phyloP scores from a whole-genome alignment of 495 filamentous ascomycete genomes.

The Clavariopsis aquatica region DNA sequence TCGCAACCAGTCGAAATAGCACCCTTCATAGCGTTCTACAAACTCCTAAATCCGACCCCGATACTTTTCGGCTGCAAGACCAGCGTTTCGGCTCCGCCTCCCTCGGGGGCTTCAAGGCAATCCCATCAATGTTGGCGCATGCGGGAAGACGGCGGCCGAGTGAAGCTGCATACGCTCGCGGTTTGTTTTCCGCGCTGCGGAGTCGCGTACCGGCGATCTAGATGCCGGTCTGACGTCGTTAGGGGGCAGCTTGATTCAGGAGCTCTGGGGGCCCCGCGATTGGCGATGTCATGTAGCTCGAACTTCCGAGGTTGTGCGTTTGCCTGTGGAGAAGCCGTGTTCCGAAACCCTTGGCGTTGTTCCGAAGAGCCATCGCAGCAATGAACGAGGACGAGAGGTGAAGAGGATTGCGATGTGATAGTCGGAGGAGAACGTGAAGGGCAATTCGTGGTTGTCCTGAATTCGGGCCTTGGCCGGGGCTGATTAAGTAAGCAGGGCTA shows the following conservation, averaged over 20 bases:
- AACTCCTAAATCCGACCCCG: constrained; percentile 7
- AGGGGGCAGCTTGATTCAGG: constrained; percentile 11
- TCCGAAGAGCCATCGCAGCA: too few relatives aligned
- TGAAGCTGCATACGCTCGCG: constrained; percentile 25
- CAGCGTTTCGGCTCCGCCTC: constrained; percentile 3
- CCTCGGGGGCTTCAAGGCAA: not conserved
- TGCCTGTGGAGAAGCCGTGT: not conserved
- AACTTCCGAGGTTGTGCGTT: not conserved
- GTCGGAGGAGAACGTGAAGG: too few relatives aligned
- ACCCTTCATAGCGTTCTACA: constrained; percentile 5
- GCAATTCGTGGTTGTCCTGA: too few relatives aligned
- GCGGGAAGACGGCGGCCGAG: constrained; percentile 1
- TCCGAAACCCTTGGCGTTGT: too few relatives aligned
- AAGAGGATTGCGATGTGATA: too few relatives aligned
- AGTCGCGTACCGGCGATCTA: not conserved
- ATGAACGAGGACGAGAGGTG: too few relatives aligned
- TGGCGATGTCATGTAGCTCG: not conserved
- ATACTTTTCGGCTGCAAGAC: not conserved
- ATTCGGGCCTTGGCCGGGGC: too few relatives aligned
- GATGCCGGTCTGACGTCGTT: constrained; percentile 6
- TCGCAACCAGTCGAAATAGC: not conserved
- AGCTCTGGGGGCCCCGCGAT: constrained; percentile 5
- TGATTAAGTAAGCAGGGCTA: too few relatives aligned
- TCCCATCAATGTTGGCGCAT: not conserved
- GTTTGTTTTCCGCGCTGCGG: constrained; percentile 29